phyloP scores from a whole-genome alignment of 2,329 filamentous ascomycete genomes.

The Coniochaeta hoffmannii region DNA sequence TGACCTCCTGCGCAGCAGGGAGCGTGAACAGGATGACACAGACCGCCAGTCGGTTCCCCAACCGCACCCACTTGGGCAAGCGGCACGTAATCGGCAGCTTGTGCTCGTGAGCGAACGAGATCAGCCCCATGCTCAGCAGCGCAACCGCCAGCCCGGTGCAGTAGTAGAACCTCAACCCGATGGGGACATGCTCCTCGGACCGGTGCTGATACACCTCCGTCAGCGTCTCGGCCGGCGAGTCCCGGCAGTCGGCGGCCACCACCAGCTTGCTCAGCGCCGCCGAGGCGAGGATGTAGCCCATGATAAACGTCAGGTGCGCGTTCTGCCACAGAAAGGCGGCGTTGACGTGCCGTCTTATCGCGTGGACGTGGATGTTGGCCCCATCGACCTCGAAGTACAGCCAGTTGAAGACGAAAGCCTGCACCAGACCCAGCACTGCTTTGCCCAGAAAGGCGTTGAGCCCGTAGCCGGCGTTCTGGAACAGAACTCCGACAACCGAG shows the following conservation, averaged over 20 bases:
- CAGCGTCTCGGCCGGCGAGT: constrained; percentile 39
- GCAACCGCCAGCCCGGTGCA: constrained; percentile 53
- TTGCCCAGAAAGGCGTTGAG: constrained; percentile 56
- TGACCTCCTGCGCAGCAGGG: constrained; percentile 38
- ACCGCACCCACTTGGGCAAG: constrained; percentile 40
- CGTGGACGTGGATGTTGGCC: constrained; percentile 48
- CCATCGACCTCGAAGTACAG: constrained; percentile 58
- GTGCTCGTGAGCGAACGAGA: constrained; percentile 49
- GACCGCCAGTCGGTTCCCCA: constrained; percentile 41
- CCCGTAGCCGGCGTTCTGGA: constrained; percentile 47
- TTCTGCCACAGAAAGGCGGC: constrained; percentile 46
- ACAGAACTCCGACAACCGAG: constrained; percentile 53
- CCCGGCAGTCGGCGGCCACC: constrained; percentile 44
- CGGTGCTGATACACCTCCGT: constrained; percentile 41
- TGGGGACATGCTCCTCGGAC: constrained; percentile 40
- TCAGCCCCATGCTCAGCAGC: constrained; percentile 45
- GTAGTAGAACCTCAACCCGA: constrained; percentile 55
- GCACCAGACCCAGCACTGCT: constrained; percentile 48
- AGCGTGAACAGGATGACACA: constrained; percentile 44
- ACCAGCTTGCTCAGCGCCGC: constrained; percentile 52
- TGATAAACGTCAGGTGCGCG: constrained; percentile 54
- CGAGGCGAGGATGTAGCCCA: constrained; percentile 53
- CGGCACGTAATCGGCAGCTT: constrained; percentile 41
- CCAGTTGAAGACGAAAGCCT: constrained; percentile 55
- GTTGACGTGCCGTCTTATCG: constrained; percentile 45